Conservation (phyloP, 2,329 filamentous ascomycete genomes). For the Ceratocystis lukuohia region DNA sequence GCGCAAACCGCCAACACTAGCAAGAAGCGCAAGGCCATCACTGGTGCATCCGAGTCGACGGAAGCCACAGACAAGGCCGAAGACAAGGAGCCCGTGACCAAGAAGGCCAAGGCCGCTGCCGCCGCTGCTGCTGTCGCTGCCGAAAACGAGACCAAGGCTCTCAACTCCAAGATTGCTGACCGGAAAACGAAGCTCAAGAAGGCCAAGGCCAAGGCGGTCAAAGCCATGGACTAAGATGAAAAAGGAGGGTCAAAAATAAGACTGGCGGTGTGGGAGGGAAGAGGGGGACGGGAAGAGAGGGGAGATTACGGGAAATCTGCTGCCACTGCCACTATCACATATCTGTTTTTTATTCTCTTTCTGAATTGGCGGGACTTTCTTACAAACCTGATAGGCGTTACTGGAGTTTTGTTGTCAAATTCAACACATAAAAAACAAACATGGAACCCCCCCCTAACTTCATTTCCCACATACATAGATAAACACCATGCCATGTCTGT, state of each 20-base stretch:
- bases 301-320: neutral
- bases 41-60: neutral
- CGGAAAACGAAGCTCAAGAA: conserved; percentile 45
- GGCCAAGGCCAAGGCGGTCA: conserved; percentile 33
- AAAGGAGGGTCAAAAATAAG: neutral
- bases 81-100: conserved; percentile 25
- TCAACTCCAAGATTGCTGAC: conserved; percentile 47
- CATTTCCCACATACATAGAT: neutral
- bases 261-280: neutral
- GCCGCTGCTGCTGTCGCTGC: conserved; percentile 22
- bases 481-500: neutral
- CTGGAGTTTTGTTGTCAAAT: conserved; percentile 18
- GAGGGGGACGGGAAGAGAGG: neutral
- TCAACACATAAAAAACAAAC: conserved; percentile 15
- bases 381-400: conserved; percentile 18
- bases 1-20: conserved; percentile 48
- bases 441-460: neutral
- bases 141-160: conserved; percentile 38
- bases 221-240: conserved; percentile 12
- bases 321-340: neutral
- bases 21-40: conserved; percentile 36
- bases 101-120: conserved; percentile 33
- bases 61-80: conserved; percentile 22
- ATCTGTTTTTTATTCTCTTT: conserved; percentile 11
- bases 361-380: conserved; percentile 17